Evolutionary conservation across 306 rosid genomes (phyloP).

Genomic region (Cicer pinnatifidum): DNA sequence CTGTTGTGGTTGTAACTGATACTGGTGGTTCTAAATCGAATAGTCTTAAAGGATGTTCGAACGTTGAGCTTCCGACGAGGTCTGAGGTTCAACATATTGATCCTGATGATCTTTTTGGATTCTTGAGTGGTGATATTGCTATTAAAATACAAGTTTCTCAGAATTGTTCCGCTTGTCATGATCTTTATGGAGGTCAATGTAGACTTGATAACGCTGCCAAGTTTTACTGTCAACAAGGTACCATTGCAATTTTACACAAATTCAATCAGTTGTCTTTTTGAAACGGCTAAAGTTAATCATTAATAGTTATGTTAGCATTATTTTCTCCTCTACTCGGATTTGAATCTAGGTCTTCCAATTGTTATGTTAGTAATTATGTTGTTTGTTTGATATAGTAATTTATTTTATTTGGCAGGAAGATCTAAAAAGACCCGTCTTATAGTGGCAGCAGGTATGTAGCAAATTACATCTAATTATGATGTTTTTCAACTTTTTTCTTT

Average conservation of each 20-base stretch:
- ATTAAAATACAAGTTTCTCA: slow-evolving; percentile 10
- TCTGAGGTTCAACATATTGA: not conserved
- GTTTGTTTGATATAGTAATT: not conserved
- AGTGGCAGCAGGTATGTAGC: slow-evolving; percentile 22
- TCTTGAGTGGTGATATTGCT: not conserved
- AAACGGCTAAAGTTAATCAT: too few species aligned
- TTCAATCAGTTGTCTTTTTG: not conserved
- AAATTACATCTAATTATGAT: slow-evolving; percentile 15
- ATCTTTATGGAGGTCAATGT: slow-evolving; percentile 38
- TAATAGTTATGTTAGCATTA: too few species aligned
- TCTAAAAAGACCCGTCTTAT: slow-evolving; percentile 4
- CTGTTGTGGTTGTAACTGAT: not conserved
- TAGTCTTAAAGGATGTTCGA: slow-evolving; percentile 30
- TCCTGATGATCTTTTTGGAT: not conserved
- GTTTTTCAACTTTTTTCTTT: not conserved
- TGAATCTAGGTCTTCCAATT: too few species aligned
- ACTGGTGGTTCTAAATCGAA: not conserved
- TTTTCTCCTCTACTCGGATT: too few species aligned
- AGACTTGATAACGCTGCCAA: slow-evolving; percentile 13
- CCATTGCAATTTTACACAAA: not conserved
- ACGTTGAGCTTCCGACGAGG: slow-evolving; percentile 32
- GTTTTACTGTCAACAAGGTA: slow-evolving; percentile 44
- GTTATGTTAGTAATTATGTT: not conserved
- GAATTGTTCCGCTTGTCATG: slow-evolving; percentile 39
- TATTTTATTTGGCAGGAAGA: not conserved